phyloP scores from a whole-genome alignment of 2,329 filamentous ascomycete genomes.

The Penicillium griseofulvum region DNA sequence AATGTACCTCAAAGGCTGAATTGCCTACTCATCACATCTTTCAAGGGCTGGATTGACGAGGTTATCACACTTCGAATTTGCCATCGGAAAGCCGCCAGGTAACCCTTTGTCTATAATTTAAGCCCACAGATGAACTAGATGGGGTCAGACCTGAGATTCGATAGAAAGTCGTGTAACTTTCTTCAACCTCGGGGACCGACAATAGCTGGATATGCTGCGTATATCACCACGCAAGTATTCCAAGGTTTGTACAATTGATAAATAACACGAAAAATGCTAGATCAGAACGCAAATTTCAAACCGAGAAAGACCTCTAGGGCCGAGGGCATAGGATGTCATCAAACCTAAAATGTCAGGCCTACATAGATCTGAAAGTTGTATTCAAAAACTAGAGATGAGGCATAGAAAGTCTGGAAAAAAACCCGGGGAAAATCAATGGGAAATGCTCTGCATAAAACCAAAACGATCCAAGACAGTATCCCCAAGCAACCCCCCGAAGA shows the following conservation, averaged over 20 bases:
- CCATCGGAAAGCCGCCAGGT: background rate
- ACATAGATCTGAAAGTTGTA: background rate
- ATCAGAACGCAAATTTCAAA: background rate
- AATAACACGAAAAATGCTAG: background rate
- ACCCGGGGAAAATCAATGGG: constrained; percentile 5
- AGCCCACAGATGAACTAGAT: background rate
- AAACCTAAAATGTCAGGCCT: background rate
- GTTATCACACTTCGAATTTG: background rate
- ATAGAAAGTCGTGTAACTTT: constrained; percentile 14
- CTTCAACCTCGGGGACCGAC: constrained; percentile 2
- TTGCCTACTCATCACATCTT: background rate
- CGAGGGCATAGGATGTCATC: background rate
- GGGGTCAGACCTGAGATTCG: background rate
- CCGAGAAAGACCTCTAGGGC: background rate
- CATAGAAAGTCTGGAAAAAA: background rate
- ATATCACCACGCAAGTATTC: constrained; percentile 1
- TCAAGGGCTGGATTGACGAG: background rate
- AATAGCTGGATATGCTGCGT: background rate
- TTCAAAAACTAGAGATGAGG: background rate
- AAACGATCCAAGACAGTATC: constrained; percentile 1
- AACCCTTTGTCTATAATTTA: background rate
- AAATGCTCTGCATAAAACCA: constrained; percentile 7
- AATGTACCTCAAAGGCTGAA: constrained; percentile 9
- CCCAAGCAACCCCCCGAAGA: background rate
- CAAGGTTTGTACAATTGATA: constrained; percentile 5